Conservation (phyloP, 805 yeast genomes). For the Wickerhamiella brachini region DNA sequence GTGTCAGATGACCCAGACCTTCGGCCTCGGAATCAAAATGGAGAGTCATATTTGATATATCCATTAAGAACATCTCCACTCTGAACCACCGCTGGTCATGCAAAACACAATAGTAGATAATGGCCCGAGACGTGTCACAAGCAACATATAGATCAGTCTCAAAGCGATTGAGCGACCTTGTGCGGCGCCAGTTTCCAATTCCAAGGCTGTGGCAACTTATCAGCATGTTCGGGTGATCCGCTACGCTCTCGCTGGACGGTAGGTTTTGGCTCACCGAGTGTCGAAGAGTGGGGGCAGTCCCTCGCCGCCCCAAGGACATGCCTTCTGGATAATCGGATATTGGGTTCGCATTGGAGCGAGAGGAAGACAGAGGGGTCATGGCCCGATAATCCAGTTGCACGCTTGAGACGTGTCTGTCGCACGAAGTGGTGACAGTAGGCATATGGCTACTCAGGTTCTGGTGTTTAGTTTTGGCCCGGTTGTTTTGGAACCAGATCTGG, state of each 20-base stretch:
- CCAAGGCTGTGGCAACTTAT: background rate
- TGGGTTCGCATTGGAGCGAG: background rate
- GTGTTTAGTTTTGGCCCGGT: conserved; percentile 39
- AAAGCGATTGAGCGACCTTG: background rate
- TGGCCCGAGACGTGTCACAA: background rate
- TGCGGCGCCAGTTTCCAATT: conserved; percentile 2
- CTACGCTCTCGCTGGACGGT: background rate
- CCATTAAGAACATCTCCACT: background rate
- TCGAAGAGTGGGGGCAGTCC: background rate
- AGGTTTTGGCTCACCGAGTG: background rate
- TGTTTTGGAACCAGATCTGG: conserved; percentile 85
- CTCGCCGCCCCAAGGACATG: background rate
- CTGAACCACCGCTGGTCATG: background rate
- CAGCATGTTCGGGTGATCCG: background rate
- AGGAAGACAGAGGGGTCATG: background rate
- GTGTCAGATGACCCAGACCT: background rate
- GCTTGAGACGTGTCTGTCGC: conserved; percentile 7
- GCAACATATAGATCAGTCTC: background rate
- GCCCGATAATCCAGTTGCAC: conserved; percentile 6
- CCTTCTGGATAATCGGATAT: background rate
- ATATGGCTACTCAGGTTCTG: conserved; percentile 4
- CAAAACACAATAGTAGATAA: background rate
- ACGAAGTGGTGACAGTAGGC: conserved; percentile 4
- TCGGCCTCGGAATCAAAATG: background rate
- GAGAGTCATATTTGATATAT: background rate